Conservation (phyloP, 2,329 filamentous ascomycete species). For the Xylogone sp. region DNA sequence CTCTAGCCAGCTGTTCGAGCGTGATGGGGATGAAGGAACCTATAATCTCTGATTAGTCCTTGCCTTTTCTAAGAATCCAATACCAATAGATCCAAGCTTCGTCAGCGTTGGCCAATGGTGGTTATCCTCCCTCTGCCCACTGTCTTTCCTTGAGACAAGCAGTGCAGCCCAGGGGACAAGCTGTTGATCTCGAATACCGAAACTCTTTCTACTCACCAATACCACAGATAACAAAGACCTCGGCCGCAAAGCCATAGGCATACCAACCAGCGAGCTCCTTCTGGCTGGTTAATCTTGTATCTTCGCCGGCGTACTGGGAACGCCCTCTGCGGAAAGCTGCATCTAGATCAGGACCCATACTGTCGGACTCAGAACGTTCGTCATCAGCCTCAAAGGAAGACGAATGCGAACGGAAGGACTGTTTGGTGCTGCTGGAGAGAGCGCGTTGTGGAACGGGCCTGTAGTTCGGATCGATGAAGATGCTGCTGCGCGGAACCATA, state of each 20-base stretch:
- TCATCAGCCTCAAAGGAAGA: constrained; percentile 67
- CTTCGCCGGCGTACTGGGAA: constrained; percentile 71
- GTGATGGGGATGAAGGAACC: constrained; percentile 95
- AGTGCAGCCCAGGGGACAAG: too few relatives aligned
- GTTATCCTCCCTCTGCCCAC: too few relatives aligned
- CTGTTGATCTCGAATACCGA: constrained; percentile 1
- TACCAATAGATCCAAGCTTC: not conserved
- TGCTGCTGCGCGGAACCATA: constrained; percentile 20
- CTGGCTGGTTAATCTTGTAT: constrained; percentile 79
- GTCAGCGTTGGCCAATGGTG: too few relatives aligned
- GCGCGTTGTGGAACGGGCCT: constrained; percentile 16
- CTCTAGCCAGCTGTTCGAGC: constrained; percentile 86
- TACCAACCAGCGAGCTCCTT: constrained; percentile 95
- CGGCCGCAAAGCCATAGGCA: constrained; percentile 91
- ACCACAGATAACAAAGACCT: constrained; percentile 93
- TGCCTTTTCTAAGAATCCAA: not conserved
- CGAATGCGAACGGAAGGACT: constrained; percentile 52
- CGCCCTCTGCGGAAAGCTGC: constrained; percentile 29
- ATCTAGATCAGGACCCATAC: constrained; percentile 30
- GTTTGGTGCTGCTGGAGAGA: constrained; percentile 38
- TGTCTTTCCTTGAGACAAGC: too few relatives aligned
- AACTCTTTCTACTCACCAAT: constrained; percentile 56
- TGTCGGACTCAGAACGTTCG: constrained; percentile 49
- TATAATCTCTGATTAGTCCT: constrained; percentile 32
- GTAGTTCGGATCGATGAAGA: not conserved